Percentiles rank a stretch among this genome's conserved stretches.
Evolutionary conservation across 1,139 yeast genomes (phyloP).

Genomic region (Nakaseomyces nivariensis): DNA sequence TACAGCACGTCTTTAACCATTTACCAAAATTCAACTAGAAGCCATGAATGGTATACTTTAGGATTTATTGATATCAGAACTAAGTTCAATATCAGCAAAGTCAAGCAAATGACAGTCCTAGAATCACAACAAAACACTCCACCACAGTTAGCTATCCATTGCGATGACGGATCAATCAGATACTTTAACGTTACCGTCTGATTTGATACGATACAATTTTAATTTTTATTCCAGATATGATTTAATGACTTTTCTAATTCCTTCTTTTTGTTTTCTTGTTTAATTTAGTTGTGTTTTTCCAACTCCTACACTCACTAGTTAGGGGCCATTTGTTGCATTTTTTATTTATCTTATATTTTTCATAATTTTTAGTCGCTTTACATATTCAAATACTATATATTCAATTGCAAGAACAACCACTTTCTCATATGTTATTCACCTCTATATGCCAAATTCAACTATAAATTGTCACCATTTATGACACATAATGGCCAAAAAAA

Average conservation of each 20-base stretch:
- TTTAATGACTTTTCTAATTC: not conserved
- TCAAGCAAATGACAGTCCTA: conserved; percentile 2
- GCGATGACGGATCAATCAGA: not conserved
- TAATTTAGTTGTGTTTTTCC: too few species aligned
- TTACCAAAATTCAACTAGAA: conserved; percentile 10
- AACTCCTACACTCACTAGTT: too few species aligned
- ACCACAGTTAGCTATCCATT: not conserved
- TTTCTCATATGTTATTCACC: too few species aligned
- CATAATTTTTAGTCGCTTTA: too few species aligned
- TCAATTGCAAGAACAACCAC: too few species aligned
- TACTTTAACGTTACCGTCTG: not conserved
- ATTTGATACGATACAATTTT: not conserved
- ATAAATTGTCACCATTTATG: too few species aligned
- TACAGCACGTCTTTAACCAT: conserved; percentile 19
- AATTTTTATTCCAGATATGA: not conserved
- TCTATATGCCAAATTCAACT: too few species aligned
- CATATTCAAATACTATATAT: too few species aligned
- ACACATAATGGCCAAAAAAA: too few species aligned
- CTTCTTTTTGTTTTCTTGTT: too few species aligned
- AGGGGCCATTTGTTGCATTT: too few species aligned
- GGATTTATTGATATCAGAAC: conserved; percentile 20
- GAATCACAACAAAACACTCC: not conserved
- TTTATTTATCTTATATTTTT: too few species aligned
- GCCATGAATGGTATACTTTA: conserved; percentile 15
- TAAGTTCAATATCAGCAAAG: conserved; percentile 14